A percentile compares a stretch with the other conserved stretches of the same genome.
phyloP scores from a whole-genome alignment of 148 eudicot species.

The Cornus florida region DNA sequence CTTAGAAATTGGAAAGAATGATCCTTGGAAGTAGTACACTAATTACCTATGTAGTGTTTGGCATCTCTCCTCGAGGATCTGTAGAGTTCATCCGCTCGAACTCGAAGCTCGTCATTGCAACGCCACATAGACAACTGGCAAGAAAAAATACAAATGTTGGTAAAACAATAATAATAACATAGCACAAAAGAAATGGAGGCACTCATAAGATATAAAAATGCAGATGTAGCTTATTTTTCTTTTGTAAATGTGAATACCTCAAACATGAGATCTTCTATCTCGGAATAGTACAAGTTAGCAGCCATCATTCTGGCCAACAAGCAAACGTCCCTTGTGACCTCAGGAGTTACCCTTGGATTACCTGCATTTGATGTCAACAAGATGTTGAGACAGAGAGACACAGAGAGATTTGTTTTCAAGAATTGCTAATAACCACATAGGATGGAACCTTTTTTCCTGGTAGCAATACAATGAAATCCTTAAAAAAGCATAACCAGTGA shows the following conservation, averaged over 20 bases:
- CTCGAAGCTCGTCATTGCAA: slow-evolving; percentile 88
- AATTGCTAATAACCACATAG: not conserved
- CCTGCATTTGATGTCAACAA: slow-evolving; percentile 43
- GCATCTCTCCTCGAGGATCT: slow-evolving; percentile 73
- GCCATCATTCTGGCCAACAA: slow-evolving; percentile 99
- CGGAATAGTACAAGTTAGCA: slow-evolving; percentile 91
- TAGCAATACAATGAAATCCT: too few relatives aligned
- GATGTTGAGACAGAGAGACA: not conserved
- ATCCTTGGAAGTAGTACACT: not conserved
- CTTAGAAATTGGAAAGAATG: not conserved
- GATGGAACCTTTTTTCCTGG: too few relatives aligned
- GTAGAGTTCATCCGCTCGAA: slow-evolving; percentile 73
- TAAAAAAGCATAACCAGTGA: too few relatives aligned
- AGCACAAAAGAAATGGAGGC: not conserved
- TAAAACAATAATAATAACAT: not conserved
- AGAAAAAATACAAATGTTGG: slow-evolving; percentile 4
- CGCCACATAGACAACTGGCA: slow-evolving; percentile 98
- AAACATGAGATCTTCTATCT: slow-evolving; percentile 99
- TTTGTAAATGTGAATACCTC: slow-evolving; percentile 47
- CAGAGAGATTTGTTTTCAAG: not conserved
- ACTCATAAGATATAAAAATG: not conserved
- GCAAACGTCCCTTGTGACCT: slow-evolving; percentile 99
- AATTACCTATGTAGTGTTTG: slow-evolving; percentile 89
- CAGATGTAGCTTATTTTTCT: not conserved
- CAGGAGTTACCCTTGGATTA: slow-evolving; percentile 98